A percentile compares a stretch with the other conserved stretches of the same genome.
These are phyloP conservation scores for Verticillium nonalfalfae DNA, from an alignment of 2,329 filamentous ascomycete species.

Conservation along the genomic window DNA sequence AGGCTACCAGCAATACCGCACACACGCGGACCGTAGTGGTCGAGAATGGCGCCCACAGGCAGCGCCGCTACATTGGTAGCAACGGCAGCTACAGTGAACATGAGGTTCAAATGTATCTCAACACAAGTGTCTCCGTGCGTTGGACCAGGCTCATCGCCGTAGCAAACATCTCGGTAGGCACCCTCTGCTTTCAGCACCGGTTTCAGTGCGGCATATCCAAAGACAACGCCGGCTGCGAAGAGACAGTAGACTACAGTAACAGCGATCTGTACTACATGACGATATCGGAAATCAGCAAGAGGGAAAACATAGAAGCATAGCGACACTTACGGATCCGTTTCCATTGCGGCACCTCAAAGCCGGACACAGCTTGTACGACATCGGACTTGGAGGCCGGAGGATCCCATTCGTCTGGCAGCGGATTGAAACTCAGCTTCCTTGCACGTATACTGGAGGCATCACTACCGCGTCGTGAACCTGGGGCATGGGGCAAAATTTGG, in stretches of 20 bases:
- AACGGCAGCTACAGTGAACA: constrained; percentile 88
- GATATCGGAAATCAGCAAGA: not conserved
- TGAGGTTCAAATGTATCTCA: constrained; percentile 70
- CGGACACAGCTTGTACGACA: constrained; percentile 39
- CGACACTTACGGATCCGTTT: constrained; percentile 42
- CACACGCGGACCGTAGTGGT: constrained; percentile 72
- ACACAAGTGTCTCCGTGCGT: constrained; percentile 33
- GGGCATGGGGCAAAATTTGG: constrained; percentile 28
- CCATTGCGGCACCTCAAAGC: constrained; percentile 49
- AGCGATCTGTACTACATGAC: constrained; percentile 27
- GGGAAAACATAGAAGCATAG: not conserved
- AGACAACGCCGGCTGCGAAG: constrained; percentile 59
- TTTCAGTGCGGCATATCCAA: constrained; percentile 81
- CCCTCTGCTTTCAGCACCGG: constrained; percentile 69
- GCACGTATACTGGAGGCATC: constrained; percentile 39
- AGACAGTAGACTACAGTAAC: constrained; percentile 31
- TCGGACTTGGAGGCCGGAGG: constrained; percentile 31
- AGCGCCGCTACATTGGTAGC: constrained; percentile 82
- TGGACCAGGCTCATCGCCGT: constrained; percentile 13
- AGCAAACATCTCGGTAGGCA: constrained; percentile 62
- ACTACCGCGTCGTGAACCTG: constrained; percentile 31
- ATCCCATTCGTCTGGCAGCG: constrained; percentile 46
- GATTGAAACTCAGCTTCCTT: constrained; percentile 47
- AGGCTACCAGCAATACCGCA: constrained; percentile 66
- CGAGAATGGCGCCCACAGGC: constrained; percentile 78